Base-by-base conservation (phyloP, 495 filamentous ascomycete genomes). In the Pyronema omphalodes region DNA sequence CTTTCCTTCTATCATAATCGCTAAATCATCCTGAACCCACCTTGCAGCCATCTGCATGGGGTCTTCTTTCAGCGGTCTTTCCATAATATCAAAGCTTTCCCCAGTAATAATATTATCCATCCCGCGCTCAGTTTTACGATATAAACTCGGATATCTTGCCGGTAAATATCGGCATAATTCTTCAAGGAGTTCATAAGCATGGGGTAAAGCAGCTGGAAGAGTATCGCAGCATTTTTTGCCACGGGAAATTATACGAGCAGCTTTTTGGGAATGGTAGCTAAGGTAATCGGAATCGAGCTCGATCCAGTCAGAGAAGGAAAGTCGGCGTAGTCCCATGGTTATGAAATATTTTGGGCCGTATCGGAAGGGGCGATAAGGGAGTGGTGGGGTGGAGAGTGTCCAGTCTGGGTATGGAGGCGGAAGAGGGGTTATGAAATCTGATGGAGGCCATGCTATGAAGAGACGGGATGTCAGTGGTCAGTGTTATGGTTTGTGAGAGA, bases 241-340 rank as follows among this genome's bases (percentile, higher is more conserved):
- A 1, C 88, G 81, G 52, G 85, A 78, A 52, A 69, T 52, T 55
- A 94, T 86, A 0, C 88, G 76, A 5, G 69, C 71, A 3, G 74
- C 73, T 67, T 93, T 94, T 60, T 79, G 74, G 41, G 75, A 73
- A 68, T 94, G 86, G 68, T 75, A 93, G 51, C 76, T 77, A 3
- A 78, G 72, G 67, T 78, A 93, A 46, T 91, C 77, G 60, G 83
- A 88, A 69, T 94, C 88, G 37, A 93, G 77, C 68, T 93, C 81
- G 75, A 93, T 91, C 86, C 86, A 93, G 37, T 86, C 82, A 59
- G 82, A 77, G 71, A 80, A 84, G 56, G 81, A 74, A 74, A 91
- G 77, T 18, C 73, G 79, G 44, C 85, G 75, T 11, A 94, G 71
- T 1, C 87, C 87, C 83, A 94, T 86, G 1, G 83, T 93, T 53